These are phyloP conservation scores for Apiotrichum gracile DNA, from an alignment of 1,284 basidiomycete genomes.

Conservation along the genomic window DNA sequence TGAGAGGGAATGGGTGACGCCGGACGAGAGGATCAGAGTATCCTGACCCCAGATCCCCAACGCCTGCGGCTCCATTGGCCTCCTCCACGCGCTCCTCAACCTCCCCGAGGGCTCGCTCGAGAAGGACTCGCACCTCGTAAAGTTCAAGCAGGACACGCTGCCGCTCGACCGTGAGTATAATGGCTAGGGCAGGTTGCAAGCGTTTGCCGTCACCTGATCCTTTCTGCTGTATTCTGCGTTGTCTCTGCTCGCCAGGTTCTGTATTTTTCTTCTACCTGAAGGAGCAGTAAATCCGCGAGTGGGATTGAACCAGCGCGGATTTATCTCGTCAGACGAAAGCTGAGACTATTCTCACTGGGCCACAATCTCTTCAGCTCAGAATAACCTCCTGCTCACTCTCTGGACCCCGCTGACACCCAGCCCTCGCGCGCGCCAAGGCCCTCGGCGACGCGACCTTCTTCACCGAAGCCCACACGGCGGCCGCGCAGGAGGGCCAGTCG, in stretches of 20 bases:
- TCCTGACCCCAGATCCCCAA: slow-evolving; percentile 61
- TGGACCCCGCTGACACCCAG: slow-evolving; percentile 13
- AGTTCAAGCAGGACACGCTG: slow-evolving; percentile 40
- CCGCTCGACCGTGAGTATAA: slow-evolving; percentile 26
- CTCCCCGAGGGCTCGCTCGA: slow-evolving; percentile 27
- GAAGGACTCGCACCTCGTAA: slow-evolving; percentile 25
- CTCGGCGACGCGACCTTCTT: slow-evolving; percentile 72
- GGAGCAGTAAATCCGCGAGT: no score
- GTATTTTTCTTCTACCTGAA: no score
- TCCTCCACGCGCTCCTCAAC: slow-evolving; percentile 62
- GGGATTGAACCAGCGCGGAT: no score
- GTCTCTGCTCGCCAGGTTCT: no score
- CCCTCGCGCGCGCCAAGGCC: slow-evolving; percentile 61
- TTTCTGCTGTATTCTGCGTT: no score
- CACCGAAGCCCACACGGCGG: slow-evolving; percentile 63
- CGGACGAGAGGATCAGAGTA: neutral
- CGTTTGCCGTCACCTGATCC: neutral
- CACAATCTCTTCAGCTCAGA: no score
- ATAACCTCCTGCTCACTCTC: no score
- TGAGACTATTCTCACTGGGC: no score
- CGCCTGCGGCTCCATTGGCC: slow-evolving; percentile 82
- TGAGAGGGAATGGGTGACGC: no score
- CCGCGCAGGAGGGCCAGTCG: slow-evolving; percentile 65
- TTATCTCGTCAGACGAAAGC: no score
- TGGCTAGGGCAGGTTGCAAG: neutral